Base-by-base conservation (phyloP, 2,329 filamentous ascomycete species). In the Aspergillus viridinutans region DNA sequence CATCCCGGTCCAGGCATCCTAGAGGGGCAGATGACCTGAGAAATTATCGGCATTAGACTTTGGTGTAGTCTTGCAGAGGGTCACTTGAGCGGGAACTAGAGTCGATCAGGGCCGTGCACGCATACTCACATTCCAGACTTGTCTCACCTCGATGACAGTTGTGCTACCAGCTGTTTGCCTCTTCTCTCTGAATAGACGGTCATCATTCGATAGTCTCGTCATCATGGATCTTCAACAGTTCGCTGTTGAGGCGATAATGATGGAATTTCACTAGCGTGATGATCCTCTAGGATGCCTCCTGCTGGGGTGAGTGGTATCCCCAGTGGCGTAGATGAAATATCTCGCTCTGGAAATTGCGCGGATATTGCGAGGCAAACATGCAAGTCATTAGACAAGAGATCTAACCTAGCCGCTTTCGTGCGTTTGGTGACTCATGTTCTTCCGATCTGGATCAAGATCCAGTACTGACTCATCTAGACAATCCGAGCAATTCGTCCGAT, bases 41-140 rank as follows among this genome's bases (percentile, higher is more conserved):
- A 17, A 7, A 23, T 12, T 14, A 25, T 47, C 43, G 12, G 10
- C 12, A 38, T 17, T 38, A 38, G 32, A 38, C 32, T 38, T 38
- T 38, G 32, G 14, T 17, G 32, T 38, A 38, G 32, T 38, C 32
- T 17, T 38, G 32, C n/a, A 54, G 32, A 58, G 40, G 61, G 67
- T 69, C 68, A 70, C 61, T 67, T 69, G 68, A 65, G 62, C 61
- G 58, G 63, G 58, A 61, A 60, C 61, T 65, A 62, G 54, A 32
- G 63, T 53, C 59, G 64, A 67, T 67, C 63, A 61, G 66, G 67
- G 40, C 68, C 67, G 66, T 69, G 67, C 67, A 62, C 58, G 28
- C 50, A 54, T 49, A 57, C 17, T 2, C 12, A 54, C 53, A 50
- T 59, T 59, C 53, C 38, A 61, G 55, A 25, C 14, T 23, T 23